phyloP scores from a whole-genome alignment of 805 yeast genomes.

The Kodamaea nitidulidarum region DNA sequence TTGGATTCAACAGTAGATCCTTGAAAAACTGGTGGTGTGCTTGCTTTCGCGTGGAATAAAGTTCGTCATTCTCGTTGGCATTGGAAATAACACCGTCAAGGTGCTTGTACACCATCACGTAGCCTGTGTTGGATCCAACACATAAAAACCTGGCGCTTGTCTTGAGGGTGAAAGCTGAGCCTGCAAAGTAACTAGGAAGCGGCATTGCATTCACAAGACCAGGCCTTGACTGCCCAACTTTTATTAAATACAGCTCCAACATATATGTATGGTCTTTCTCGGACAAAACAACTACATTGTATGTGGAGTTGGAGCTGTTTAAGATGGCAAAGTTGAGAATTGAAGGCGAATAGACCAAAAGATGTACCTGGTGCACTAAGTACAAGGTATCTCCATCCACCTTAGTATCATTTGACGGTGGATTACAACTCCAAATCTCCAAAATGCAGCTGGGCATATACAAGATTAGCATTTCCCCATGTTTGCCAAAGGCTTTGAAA shows the following conservation, averaged over 20 bases:
- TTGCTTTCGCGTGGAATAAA: constrained; percentile 18
- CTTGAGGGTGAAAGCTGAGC: constrained; percentile 15
- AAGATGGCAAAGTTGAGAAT: constrained; percentile 3
- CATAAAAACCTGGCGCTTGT: constrained; percentile 19
- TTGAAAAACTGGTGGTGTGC: constrained; percentile 19
- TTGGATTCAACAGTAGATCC: neutral
- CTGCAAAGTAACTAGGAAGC: neutral
- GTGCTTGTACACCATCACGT: constrained; percentile 15
- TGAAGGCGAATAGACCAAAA: neutral
- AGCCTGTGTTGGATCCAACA: constrained; percentile 22
- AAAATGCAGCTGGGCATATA: constrained; percentile 16
- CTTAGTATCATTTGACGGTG: constrained; percentile 7
- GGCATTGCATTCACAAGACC: neutral
- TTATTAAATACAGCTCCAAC: neutral
- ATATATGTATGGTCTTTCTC: neutral
- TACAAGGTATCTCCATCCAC: constrained; percentile 25
- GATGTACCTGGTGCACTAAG: constrained; percentile 9
- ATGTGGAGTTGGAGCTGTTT: neutral
- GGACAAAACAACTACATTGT: neutral
- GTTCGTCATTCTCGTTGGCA: constrained; percentile 16
- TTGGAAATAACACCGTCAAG: constrained; percentile 8
- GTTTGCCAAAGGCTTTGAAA: constrained; percentile 23
- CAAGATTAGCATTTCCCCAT: constrained; percentile 31
- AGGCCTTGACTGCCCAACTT: neutral
- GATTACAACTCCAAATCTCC: constrained; percentile 36